Conservation (phyloP, 768 basidiomycete species). For the Termitomyces sp. region DNA sequence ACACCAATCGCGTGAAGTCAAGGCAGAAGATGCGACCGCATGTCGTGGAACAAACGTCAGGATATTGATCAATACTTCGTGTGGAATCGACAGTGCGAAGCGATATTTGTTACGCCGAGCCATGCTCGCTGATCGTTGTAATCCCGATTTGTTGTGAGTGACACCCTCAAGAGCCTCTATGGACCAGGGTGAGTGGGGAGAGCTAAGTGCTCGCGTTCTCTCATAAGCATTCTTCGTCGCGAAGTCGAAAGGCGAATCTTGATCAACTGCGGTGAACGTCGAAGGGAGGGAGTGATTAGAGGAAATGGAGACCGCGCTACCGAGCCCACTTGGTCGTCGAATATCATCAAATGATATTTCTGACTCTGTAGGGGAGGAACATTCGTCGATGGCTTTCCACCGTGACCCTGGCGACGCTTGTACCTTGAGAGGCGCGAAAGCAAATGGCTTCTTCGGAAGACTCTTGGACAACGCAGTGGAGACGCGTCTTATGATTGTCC, state of each 20-base stretch:
- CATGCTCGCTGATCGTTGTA: conserved; percentile 7
- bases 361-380: conserved; percentile 13
- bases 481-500: conserved; percentile 19
- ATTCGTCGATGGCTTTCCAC: conserved; percentile 10
- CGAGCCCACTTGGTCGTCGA: conserved; percentile 40
- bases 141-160: not conserved
- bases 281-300: conserved; percentile 32
- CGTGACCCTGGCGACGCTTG: not conserved
- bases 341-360: conserved; percentile 30
- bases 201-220: conserved; percentile 28
- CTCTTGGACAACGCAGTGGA: conserved; percentile 17
- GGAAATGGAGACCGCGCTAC: conserved; percentile 29
- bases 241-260: conserved; percentile 15
- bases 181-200: conserved; percentile 29
- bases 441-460: conserved; percentile 8
- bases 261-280: conserved; percentile 18
- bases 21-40: conserved; percentile 22
- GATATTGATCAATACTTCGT: conserved; percentile 27
- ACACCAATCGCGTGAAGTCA: conserved; percentile 27
- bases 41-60: conserved; percentile 27
- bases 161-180: conserved; percentile 17
- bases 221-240: conserved; percentile 4
- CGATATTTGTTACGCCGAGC: not conserved
- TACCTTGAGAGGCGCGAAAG: conserved; percentile 6
- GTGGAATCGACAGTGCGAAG: conserved; percentile 20